These are phyloP conservation scores for Neurospora intermedia DNA, from an alignment of 495 filamentous ascomycete genomes.

Conservation along the genomic window DNA sequence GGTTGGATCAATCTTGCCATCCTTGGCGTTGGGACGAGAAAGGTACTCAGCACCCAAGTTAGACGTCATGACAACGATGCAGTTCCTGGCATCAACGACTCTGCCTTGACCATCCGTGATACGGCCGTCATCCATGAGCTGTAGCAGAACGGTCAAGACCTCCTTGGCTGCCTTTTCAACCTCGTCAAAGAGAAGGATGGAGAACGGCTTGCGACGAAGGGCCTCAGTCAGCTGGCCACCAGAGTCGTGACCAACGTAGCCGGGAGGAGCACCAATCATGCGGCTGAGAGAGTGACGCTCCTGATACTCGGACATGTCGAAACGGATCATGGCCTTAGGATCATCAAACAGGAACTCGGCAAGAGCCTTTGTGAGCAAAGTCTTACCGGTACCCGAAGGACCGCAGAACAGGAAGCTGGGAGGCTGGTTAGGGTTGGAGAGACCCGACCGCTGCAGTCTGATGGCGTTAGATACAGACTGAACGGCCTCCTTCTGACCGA, in stretches of 20 bases:
- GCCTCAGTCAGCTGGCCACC: constrained; percentile 93
- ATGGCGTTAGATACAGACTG: constrained; percentile 91
- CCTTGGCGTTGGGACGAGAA: constrained; percentile 58
- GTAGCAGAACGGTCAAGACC: constrained; percentile 87
- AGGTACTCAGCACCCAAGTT: constrained; percentile 93
- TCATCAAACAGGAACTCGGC: constrained; percentile 99
- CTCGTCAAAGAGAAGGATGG: constrained; percentile 95
- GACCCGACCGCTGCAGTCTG: constrained; percentile 82
- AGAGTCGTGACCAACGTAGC: constrained; percentile 93
- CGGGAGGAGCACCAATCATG: constrained; percentile 95
- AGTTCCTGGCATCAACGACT: constrained; percentile 90
- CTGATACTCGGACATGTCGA: constrained; percentile 99
- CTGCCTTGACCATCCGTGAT: constrained; percentile 97
- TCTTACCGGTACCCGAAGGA: constrained; percentile 96
- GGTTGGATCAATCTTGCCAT: constrained; percentile 79
- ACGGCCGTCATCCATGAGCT: constrained; percentile 97
- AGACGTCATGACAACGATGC: constrained; percentile 98
- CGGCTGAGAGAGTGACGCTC: constrained; percentile 91
- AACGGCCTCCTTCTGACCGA: constrained; percentile 94
- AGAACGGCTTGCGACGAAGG: constrained; percentile 88
- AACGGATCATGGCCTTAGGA: constrained; percentile 92
- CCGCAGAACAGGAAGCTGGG: constrained; percentile 98
- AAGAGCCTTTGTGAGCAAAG: constrained; percentile 86
- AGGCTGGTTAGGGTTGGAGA: constrained; percentile 89
- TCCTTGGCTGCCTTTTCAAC: constrained; percentile 98